These are phyloP conservation scores for Pneumocystis murina DNA, from an alignment of 1,139 yeast genomes.

Conservation along the genomic window DNA sequence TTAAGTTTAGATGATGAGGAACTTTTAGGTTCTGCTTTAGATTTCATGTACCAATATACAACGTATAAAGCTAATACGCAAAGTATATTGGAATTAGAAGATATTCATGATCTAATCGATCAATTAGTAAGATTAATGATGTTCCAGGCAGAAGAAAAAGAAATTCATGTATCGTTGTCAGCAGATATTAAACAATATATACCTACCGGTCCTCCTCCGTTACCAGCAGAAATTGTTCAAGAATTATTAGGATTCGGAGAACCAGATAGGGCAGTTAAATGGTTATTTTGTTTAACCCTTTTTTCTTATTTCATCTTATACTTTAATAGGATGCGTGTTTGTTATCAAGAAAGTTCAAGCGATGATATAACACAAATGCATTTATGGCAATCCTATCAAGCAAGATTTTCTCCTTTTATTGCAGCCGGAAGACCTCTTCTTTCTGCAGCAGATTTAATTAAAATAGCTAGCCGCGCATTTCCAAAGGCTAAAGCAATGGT, in stretches of 20 bases:
- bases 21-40: constrained; percentile 47
- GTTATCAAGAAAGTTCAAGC: constrained; percentile 59
- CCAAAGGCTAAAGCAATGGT: constrained; percentile 93
- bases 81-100: constrained; percentile 12
- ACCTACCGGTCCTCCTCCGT: constrained; percentile 49
- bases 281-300: constrained; percentile 30
- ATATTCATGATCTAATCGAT: constrained; percentile 1
- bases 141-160: constrained; percentile 5
- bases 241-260: constrained; percentile 57
- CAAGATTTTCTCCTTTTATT: constrained; percentile 49
- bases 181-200: constrained; percentile 22
- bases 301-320: background rate
- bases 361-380: constrained; percentile 93
- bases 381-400: constrained; percentile 88
- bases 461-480: constrained; percentile 82
- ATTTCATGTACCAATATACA: constrained; percentile 51
- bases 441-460: constrained; percentile 93
- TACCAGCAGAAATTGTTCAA: constrained; percentile 45
- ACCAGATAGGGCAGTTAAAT: constrained; percentile 82
- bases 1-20: constrained; percentile 39
- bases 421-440: constrained; percentile 45
- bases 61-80: constrained; percentile 31
- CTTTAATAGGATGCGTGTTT: constrained; percentile 45
- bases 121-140: constrained; percentile 2
- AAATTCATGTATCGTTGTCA: background rate